phyloP scores from a whole-genome alignment of 2,329 filamentous ascomycete species.

The Pyricularia grisea region DNA sequence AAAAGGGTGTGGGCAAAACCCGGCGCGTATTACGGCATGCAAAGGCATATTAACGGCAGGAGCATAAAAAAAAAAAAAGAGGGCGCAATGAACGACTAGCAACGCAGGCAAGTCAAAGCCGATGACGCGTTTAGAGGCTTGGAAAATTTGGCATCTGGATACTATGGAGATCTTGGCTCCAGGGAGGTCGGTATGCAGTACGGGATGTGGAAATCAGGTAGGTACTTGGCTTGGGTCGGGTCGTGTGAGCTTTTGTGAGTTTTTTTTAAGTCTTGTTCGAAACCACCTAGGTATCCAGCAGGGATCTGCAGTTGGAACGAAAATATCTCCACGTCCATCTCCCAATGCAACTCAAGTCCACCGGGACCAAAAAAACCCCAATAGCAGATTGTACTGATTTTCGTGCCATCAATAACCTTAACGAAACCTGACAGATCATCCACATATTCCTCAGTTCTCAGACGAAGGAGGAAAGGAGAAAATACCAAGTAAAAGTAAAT shows the following conservation, averaged over 20 bases:
- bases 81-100: neutral
- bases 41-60: neutral
- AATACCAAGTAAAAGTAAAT: neutral
- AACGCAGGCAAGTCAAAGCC: neutral
- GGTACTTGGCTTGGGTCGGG: neutral
- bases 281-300: neutral
- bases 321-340: neutral
- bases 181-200: neutral
- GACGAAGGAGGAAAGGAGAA: neutral
- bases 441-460: neutral
- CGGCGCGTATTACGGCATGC: neutral
- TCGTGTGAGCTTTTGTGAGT: neutral
- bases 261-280: neutral
- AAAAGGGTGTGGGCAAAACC: neutral
- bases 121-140: neutral
- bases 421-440: neutral
- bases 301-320: neutral
- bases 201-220: neutral
- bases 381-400: neutral
- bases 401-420: neutral
- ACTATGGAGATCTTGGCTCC: neutral
- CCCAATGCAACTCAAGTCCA: neutral
- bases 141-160: neutral
- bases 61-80: neutral
- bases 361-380: neutral